Evolutionary conservation across 208 protist species (phyloP), one percentile per base, ranked within the genome.

Genomic region (Tritrichomonas musculus): DNA sequence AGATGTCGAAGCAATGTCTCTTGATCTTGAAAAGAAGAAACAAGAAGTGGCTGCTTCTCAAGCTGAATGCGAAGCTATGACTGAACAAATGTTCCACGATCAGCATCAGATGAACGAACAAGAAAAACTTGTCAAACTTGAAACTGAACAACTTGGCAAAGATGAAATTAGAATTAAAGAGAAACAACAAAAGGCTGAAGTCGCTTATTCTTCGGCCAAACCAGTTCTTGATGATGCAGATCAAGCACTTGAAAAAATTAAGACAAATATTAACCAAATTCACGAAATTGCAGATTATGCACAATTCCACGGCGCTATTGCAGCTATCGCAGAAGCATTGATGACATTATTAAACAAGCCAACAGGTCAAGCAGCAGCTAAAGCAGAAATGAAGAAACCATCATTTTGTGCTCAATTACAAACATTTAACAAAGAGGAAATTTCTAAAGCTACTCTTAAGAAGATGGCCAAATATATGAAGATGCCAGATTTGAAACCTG

Each of bases 211-310:
- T 94, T 95, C 97, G 65, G 98, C 98, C 22, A 96, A 98, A 96
- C 98, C 98, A 17, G 98, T 97, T 3, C 96, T 99, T 13, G 96
- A 98, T 44, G 95, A 96, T 92, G 98, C 98, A 1, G 96, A 98
- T 95, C 96, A 98, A 36, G 98, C 98, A 65, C 96, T 99, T 2
- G 96, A 99, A 72, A 96, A 97, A 92, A 96, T 99, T 13, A 97
- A 98, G 93, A 98, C 98, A 95, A 98, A 97, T 93, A 97, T 98
- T 94, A 73, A 33, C 22, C 55, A 92, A 13, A 98, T 99, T 94
- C 97, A 98, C 93, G 98, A 99, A 95, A 96, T 99, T 55, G 98
- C 98, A 95, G 97, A 96, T 66, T 99, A 99, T 95, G 97, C 97
- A 88, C 98, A 97, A 39, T 98, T 98, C 25, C 97, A 98, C 30